Base-by-base conservation (phyloP, 495 filamentous ascomycete species). In the Lepidopterella palustris region DNA sequence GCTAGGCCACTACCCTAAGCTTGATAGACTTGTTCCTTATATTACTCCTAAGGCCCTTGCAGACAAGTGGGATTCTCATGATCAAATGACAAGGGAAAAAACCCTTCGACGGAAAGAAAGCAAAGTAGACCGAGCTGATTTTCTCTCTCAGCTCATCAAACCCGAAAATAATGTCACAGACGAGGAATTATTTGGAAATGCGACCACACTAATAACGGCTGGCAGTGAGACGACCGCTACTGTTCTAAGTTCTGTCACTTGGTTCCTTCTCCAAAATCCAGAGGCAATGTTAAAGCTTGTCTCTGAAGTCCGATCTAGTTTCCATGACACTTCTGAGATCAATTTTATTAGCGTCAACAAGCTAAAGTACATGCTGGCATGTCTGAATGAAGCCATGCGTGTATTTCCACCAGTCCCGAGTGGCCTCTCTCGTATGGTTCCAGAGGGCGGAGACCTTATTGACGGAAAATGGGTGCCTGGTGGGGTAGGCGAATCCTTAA, bases 61-160 rank as follows among this genome's bases (percentile, higher is more conserved):
- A 10, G n/a, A 24, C 3, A 10, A 24, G n/a, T 10, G n/a, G 10
- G 23, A 8, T 9, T 26, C 9, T 6, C 57, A 40, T 45, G 56
- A 51, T n/a, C 15, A 39, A 15, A 63, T 58, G 25, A 62, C 54
- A 15, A 45, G 52, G 1, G 29, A 63, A 10, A 64, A 42, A 23
- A 61, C 68, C 39, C 56, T 63, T 13, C 32, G 53, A 31, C 67
- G 45, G n/a, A 11, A 18, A 23, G 45, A 11, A 49, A 10, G n/a
- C 10, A 24, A 21, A 3, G 45, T 18, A 11, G 45, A 49, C 21
- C 45, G 45, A 18, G 23, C n/a, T 21, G 45, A 49, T 24, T 49
- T 49, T 21, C 3, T 18, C 1, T 49, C 45, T 49, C 23, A 49
- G 15, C n/a, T 49, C 23, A 18, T 18, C 15, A 24, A 49, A 10